phyloP scores from a whole-genome alignment of 2,329 filamentous ascomycete species.

The Penicillium sp. region DNA sequence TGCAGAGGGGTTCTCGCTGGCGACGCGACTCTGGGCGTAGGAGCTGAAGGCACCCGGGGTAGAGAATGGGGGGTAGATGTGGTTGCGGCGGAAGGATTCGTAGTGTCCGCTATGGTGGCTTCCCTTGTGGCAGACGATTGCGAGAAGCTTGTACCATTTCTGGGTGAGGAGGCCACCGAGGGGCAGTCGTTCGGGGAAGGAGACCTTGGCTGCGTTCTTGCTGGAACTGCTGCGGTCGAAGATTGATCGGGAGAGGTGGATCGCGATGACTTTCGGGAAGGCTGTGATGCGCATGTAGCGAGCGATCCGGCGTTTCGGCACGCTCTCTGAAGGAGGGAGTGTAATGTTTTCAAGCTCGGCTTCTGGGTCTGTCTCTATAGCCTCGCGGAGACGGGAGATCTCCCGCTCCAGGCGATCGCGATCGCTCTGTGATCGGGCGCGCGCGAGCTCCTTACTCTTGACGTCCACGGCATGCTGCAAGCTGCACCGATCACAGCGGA shows the following conservation, averaged over 20 bases:
- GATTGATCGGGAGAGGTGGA: slow-evolving; percentile 91
- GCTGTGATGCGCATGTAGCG: slow-evolving; percentile 82
- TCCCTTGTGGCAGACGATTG: slow-evolving; percentile 90
- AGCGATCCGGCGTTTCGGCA: slow-evolving; percentile 80
- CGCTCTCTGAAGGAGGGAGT: slow-evolving; percentile 71
- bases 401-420: slow-evolving; percentile 56
- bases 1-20: slow-evolving; percentile 55
- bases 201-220: slow-evolving; percentile 93
- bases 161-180: slow-evolving; percentile 77
- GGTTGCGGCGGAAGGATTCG: slow-evolving; percentile 90
- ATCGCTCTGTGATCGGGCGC: slow-evolving; percentile 55
- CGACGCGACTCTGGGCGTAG: slow-evolving; percentile 65
- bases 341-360: slow-evolving; percentile 68
- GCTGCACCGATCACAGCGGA: slow-evolving; percentile 90
- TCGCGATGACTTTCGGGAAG: slow-evolving; percentile 86
- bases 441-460: slow-evolving; percentile 62
- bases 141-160: slow-evolving; percentile 80
- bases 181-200: slow-evolving; percentile 83
- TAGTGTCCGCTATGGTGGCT: slow-evolving; percentile 97
- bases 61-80: slow-evolving; percentile 74
- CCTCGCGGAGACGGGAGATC: slow-evolving; percentile 66
- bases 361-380: slow-evolving; percentile 81
- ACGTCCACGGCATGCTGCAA: slow-evolving; percentile 74
- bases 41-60: slow-evolving; percentile 78
- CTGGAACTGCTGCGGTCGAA: slow-evolving; percentile 78